Conservation (phyloP, 495 filamentous ascomycete species). For the Aspergillus taichungensis region DNA sequence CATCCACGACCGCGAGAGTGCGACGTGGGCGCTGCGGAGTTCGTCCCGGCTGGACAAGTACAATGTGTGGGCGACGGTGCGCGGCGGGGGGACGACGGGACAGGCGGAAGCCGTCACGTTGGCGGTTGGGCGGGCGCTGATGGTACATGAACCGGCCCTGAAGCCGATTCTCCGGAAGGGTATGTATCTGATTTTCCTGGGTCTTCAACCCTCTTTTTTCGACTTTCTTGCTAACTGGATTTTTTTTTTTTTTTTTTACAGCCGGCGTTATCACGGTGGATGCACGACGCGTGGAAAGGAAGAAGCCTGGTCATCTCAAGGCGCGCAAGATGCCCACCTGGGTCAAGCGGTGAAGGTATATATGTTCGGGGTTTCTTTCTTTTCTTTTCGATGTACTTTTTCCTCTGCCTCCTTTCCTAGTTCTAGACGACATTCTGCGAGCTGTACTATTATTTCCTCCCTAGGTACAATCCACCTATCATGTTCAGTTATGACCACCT, state of each 20-base stretch:
- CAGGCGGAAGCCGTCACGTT: constrained; percentile 94
- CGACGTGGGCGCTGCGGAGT: constrained; percentile 76
- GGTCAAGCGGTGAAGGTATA: constrained; percentile 62
- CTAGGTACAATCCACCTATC: constrained; percentile 4
- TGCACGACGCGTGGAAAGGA: constrained; percentile 86
- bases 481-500: constrained; percentile 15
- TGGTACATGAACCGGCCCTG: constrained; percentile 82
- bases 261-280: constrained; percentile 90
- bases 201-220: not conserved
- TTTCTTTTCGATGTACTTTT: not conserved
- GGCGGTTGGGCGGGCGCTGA: constrained; percentile 78
- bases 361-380: constrained; percentile 3
- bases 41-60: constrained; percentile 89
- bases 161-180: constrained; percentile 83
- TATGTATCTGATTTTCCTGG: constrained; percentile 45
- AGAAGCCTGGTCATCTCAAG: constrained; percentile 94
- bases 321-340: constrained; percentile 97
- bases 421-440: no score
- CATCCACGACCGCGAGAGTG: constrained; percentile 90
- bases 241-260: constrained; percentile 35
- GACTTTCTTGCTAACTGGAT: constrained; percentile 14
- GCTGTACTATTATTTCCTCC: constrained; percentile 18
- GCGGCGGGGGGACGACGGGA: constrained; percentile 83
- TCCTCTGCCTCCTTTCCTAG: constrained; percentile 7
- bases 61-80: constrained; percentile 82